A percentile compares a stretch with the other conserved stretches of the same genome.
phyloP scores from a whole-genome alignment of 2,329 filamentous ascomycete species.

The Thelonectria olida region DNA sequence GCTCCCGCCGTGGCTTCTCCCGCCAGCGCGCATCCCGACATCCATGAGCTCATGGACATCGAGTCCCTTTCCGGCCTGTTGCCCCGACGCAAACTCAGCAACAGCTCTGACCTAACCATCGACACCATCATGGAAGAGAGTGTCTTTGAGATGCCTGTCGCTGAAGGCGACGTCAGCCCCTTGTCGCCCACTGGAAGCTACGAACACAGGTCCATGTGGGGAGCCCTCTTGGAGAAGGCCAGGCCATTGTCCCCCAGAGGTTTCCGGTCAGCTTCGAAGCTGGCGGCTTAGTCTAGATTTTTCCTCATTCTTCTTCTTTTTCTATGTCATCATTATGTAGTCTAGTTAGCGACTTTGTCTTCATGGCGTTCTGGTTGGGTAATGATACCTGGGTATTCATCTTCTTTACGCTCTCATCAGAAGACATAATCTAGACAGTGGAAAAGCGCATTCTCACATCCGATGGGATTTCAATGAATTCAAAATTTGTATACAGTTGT shows the following conservation, averaged over 20 bases:
- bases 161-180: constrained; percentile 22
- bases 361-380: background rate
- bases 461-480: constrained; percentile 6
- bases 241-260: constrained; percentile 10
- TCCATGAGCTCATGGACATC: constrained; percentile 12
- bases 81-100: background rate
- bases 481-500: constrained; percentile 25
- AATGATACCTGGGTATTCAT: constrained; percentile 35
- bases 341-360: background rate
- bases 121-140: background rate
- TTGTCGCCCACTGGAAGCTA: constrained; percentile 2
- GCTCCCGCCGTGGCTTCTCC: background rate
- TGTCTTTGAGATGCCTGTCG: background rate
- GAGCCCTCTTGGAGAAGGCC: background rate
- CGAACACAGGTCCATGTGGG: constrained; percentile 12
- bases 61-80: constrained; percentile 3
- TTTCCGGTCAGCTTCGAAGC: background rate
- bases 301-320: background rate
- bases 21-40: background rate
- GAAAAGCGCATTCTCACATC: background rate
- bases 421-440: background rate
- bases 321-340: background rate
- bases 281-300: background rate
- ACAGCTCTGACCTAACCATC: constrained; percentile 1
- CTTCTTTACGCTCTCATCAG: background rate